Evolutionary conservation across 208 protist genomes (phyloP).

Genomic region (Balamuthia mandrillaris): DNA sequence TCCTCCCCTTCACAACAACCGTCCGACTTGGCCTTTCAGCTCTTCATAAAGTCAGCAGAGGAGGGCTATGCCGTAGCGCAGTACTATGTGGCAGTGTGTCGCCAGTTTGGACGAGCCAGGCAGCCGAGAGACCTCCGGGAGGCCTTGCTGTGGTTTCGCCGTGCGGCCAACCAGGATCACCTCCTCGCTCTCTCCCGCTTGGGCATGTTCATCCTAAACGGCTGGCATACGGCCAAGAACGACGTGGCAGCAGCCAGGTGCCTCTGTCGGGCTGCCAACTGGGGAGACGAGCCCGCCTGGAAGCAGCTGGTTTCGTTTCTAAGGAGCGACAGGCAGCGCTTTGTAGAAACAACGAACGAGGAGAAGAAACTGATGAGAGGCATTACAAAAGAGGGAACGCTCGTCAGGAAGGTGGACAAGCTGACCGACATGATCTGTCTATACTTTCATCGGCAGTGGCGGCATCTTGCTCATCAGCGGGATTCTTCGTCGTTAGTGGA

Average conservation of each 20-base stretch:
- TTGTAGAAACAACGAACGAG: neutral
- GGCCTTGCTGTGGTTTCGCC: constrained; percentile 10
- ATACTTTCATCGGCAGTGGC: neutral
- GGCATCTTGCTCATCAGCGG: neutral
- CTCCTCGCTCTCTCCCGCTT: constrained; percentile 26
- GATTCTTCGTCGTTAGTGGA: neutral
- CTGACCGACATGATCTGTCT: neutral
- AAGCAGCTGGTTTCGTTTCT: neutral
- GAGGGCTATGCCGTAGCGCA: constrained; percentile 49
- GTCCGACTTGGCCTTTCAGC: constrained; percentile 3
- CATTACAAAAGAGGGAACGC: neutral
- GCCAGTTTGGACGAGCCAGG: constrained; percentile 22
- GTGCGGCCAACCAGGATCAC: constrained; percentile 43
- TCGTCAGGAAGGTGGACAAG: neutral
- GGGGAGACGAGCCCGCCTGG: constrained; percentile 24
- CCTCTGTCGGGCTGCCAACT: neutral
- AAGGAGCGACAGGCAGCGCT: neutral
- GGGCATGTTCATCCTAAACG: constrained; percentile 39
- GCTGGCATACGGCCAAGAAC: neutral
- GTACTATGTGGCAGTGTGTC: constrained; percentile 45
- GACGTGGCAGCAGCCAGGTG: neutral
- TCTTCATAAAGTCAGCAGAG: constrained; percentile 24
- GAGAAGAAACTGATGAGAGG: neutral
- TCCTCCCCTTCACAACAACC: too few species aligned
- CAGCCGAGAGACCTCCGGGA: neutral